Percentiles rank a stretch among this genome's conserved stretches.
Conservation (phyloP, 2,329 filamentous ascomycete genomes). For the Calonectria montana region DNA sequence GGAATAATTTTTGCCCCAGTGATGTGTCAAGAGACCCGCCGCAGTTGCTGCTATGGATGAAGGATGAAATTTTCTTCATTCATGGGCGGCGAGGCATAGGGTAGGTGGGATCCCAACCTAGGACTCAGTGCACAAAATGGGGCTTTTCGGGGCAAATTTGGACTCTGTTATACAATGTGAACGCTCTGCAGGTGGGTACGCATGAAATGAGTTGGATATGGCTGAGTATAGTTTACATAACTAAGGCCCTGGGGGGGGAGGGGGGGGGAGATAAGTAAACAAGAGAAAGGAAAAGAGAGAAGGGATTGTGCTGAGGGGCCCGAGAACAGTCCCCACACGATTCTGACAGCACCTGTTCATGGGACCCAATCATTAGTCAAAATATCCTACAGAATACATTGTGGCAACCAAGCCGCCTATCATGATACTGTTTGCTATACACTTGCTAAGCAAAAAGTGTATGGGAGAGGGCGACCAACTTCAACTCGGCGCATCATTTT, state of each 20-base stretch:
- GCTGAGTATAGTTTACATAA: too few species aligned
- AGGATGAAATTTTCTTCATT: neutral
- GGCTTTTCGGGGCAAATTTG: neutral
- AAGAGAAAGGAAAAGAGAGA: neutral
- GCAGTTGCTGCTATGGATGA: neutral
- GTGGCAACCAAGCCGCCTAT: too few species aligned
- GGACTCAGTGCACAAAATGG: too few species aligned
- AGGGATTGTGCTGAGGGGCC: neutral
- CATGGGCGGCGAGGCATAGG: neutral
- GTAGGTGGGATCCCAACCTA: neutral
- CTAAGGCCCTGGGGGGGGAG: too few species aligned
- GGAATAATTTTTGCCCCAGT: neutral
- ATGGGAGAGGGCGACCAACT: neutral
- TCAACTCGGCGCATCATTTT: neutral
- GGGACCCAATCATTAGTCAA: neutral
- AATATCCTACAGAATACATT: too few species aligned
- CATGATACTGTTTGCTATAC: too few species aligned
- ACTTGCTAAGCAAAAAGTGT: neutral
- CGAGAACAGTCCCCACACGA: neutral
- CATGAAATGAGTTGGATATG: too few species aligned
- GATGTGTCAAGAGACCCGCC: neutral
- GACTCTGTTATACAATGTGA: neutral
- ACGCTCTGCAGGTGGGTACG: neutral
- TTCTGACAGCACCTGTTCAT: neutral
- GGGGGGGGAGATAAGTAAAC: neutral